Evolutionary conservation across 176 grass and related monocot genomes (phyloP).

Genomic region (Chloris gayana): DNA sequence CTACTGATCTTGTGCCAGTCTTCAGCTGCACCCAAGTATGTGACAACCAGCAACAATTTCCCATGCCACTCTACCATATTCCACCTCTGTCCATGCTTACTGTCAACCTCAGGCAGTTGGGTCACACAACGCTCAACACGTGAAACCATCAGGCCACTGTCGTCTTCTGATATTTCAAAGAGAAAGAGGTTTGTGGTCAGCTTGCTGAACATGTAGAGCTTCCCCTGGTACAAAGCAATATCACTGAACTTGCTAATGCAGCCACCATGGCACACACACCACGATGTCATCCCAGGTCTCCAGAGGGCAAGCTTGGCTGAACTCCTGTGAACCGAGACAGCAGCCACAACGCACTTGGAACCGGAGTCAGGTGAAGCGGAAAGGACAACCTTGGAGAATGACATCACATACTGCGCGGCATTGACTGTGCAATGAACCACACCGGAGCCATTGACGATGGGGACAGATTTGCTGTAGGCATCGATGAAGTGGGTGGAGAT

Average conservation of each 20-base stretch:
- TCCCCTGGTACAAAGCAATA: conserved; percentile 32
- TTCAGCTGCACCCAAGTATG: not conserved
- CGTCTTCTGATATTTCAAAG: conserved; percentile 17
- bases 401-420: conserved; percentile 41
- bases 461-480: conserved; percentile 17
- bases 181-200: not conserved
- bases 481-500: conserved; percentile 2
- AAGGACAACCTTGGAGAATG: conserved; percentile 44
- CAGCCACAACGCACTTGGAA: conserved; percentile 21
- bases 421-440: conserved; percentile 29
- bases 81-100: not conserved
- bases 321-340: conserved; percentile 15
- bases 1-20: conserved; percentile 1
- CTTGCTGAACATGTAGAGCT: conserved; percentile 35
- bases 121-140: conserved; percentile 6
- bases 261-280: conserved; percentile 31
- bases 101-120: not conserved
- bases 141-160: conserved; percentile 30
- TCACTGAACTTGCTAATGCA: conserved; percentile 38
- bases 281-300: conserved; percentile 30
- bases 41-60: conserved; percentile 26
- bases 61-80: conserved; percentile 42
- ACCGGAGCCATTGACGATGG: conserved; percentile 40
- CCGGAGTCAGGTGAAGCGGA: conserved; percentile 34
- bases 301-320: conserved; percentile 33